Percentiles rank a stretch among this genome's conserved stretches.
Conservation (phyloP, 257 asterid species). For the Solanum tarapatanum region DNA sequence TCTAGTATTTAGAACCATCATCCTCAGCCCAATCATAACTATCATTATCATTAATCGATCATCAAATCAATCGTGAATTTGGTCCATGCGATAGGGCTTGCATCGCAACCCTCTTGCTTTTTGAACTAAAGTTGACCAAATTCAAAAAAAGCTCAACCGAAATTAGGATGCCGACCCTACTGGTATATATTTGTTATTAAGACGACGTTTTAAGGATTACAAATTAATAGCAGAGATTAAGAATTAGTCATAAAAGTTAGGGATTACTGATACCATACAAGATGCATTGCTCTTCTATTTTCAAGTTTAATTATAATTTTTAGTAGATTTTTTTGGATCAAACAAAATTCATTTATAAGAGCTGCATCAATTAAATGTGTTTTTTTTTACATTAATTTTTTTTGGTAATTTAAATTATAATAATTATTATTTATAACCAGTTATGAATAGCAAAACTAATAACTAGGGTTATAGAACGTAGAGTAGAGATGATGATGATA, state of each 20-base stretch:
- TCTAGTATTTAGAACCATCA: not conserved
- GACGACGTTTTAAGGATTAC: too few species aligned
- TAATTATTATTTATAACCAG: too few species aligned
- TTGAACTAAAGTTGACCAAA: not conserved
- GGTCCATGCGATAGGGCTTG: not conserved
- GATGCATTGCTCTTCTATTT: not conserved
- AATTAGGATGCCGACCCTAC: not conserved
- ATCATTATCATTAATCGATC: not conserved
- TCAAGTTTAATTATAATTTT: too few species aligned
- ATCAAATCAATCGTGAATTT: not conserved
- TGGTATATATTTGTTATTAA: too few species aligned
- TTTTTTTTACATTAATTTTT: too few species aligned
- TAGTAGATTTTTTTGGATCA: not conserved
- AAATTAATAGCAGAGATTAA: not conserved
- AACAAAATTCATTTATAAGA: not conserved
- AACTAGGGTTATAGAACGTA: too few species aligned
- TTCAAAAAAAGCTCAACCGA: too few species aligned
- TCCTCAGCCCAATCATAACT: not conserved
- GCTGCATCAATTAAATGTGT: not conserved
- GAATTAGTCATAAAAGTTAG: not conserved
- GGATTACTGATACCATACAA: not conserved
- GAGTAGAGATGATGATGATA: too few species aligned
- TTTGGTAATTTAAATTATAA: too few species aligned
- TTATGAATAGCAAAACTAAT: too few species aligned
- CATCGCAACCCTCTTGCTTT: not conserved